Conservation (phyloP, 805 yeast genomes). For the Sugiyamaella smithiae region DNA sequence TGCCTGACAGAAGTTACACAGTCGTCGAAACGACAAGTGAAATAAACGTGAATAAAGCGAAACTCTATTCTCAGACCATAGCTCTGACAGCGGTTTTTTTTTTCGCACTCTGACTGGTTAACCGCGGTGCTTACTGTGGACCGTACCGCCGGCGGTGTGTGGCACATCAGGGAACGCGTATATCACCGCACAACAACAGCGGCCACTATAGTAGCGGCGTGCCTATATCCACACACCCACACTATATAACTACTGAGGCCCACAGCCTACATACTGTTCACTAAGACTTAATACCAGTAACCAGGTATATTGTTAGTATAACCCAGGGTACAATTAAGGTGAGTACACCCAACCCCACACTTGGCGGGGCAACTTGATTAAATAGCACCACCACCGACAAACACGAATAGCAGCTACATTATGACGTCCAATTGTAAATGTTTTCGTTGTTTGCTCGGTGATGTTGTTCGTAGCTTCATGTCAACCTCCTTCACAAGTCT, state of each 20-base stretch:
- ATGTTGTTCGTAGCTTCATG: background rate
- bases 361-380: background rate
- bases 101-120: too few species aligned
- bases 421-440: background rate
- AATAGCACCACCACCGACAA: constrained; percentile 1
- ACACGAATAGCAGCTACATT: too few species aligned
- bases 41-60: too few species aligned
- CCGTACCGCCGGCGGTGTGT: too few species aligned
- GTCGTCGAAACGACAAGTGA: too few species aligned
- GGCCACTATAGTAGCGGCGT: constrained; percentile 5
- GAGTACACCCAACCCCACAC: constrained; percentile 11
- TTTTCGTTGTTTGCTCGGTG: background rate
- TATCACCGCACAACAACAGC: constrained; percentile 6
- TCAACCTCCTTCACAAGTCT: too few species aligned
- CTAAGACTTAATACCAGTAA: background rate
- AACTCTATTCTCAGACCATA: too few species aligned
- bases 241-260: constrained; percentile 7
- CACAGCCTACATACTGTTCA: constrained; percentile 1
- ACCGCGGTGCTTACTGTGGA: too few species aligned
- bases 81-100: too few species aligned
- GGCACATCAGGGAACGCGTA: constrained; percentile 11
- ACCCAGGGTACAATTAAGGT: constrained; percentile 8
- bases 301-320: constrained; percentile 2
- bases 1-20: too few species aligned
- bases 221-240: background rate